Conservation (phyloP, 352 stramenopile genomes). For the Elongisporangium prolatum region DNA sequence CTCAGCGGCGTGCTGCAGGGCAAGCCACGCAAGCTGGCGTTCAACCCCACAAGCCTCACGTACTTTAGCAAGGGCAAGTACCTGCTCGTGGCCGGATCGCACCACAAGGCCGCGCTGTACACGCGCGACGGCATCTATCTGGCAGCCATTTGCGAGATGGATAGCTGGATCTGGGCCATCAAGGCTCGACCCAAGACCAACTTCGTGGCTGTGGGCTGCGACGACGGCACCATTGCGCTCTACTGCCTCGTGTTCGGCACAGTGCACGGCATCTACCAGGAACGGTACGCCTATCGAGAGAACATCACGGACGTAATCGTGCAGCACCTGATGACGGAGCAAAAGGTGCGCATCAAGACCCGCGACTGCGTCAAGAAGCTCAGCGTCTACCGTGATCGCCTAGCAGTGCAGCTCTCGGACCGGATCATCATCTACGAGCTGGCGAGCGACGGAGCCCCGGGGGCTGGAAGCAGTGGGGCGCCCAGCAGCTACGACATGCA, state of each 20-base stretch:
- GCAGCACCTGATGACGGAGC: constrained; percentile 93
- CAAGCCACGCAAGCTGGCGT: constrained; percentile 88
- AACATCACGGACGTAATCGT: constrained; percentile 95
- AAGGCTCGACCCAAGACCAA: constrained; percentile 82
- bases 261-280: constrained; percentile 91
- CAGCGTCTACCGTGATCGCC: constrained; percentile 88
- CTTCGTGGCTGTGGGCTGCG: constrained; percentile 79
- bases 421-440: constrained; percentile 94
- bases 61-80: constrained; percentile 93
- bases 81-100: constrained; percentile 84
- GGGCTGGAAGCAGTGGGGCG: constrained; percentile 9
- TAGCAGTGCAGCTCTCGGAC: constrained; percentile 93
- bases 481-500: constrained; percentile 88
- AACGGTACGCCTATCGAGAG: constrained; percentile 92
- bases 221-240: constrained; percentile 83
- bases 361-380: constrained; percentile 95
- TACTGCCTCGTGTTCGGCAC: constrained; percentile 90
- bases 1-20: constrained; percentile 77
- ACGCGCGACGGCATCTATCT: constrained; percentile 78
- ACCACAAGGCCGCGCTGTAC: constrained; percentile 86
- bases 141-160: constrained; percentile 68
- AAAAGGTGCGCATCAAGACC: constrained; percentile 94
- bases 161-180: constrained; percentile 92
- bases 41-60: constrained; percentile 88
- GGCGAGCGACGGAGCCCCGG: constrained; percentile 39